A percentile compares a stretch with the other conserved stretches of the same genome.
Conservation (phyloP, 2,329 filamentous ascomycete genomes). For the Colletotrichum godetiae region DNA sequence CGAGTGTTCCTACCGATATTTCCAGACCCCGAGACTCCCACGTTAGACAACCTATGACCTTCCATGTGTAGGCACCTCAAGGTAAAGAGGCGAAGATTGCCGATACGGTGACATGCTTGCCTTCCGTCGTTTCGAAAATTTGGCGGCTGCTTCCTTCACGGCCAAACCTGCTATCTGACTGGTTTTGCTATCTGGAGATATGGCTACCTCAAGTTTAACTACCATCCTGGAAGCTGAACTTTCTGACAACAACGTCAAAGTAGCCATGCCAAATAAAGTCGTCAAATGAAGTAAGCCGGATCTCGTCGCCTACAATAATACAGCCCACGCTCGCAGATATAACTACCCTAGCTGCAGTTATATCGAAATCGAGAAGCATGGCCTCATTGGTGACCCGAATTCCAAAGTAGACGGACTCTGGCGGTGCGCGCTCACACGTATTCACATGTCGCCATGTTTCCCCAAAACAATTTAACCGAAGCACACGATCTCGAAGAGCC, state of each 20-base stretch:
- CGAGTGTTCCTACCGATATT: no score
- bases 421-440: background rate
- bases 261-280: background rate
- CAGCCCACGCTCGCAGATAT: background rate
- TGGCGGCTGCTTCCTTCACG: background rate
- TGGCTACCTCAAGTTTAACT: background rate
- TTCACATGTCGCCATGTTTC: background rate
- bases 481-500: conserved; percentile 40
- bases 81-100: background rate
- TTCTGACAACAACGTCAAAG: background rate
- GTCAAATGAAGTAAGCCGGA: background rate
- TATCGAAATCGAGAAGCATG: background rate
- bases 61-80: no score
- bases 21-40: no score
- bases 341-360: background rate
- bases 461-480: background rate
- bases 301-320: background rate
- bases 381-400: background rate
- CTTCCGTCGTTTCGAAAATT: background rate
- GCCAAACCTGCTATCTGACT: background rate
- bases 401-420: background rate
- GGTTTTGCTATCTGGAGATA: background rate
- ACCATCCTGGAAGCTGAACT: background rate
- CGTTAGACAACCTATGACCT: no score
- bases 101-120: background rate